These are phyloP conservation scores for Candida sanyaensis DNA, from an alignment of 1,139 yeast species.

Conservation along the genomic window DNA sequence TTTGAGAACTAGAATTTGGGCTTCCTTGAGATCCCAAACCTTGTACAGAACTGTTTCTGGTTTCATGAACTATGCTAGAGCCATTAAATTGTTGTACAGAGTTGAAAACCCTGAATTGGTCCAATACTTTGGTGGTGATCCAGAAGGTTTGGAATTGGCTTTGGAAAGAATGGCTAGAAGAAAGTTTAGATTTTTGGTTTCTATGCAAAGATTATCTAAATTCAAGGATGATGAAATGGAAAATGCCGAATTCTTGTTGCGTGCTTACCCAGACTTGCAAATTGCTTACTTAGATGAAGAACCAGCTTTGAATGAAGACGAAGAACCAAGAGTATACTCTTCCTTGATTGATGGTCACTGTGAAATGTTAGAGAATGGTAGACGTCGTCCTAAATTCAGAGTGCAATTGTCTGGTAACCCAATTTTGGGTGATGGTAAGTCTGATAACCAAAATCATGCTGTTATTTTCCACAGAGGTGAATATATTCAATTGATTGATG, in stretches of 20 bases:
- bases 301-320: constrained; percentile 72
- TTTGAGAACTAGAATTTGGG: constrained; percentile 58
- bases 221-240: constrained; percentile 78
- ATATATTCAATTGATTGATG: constrained; percentile 54
- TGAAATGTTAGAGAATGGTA: constrained; percentile 34
- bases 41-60: constrained; percentile 57
- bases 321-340: constrained; percentile 69
- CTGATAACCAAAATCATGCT: constrained; percentile 58
- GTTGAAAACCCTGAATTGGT: constrained; percentile 35
- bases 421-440: constrained; percentile 57
- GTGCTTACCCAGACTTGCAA: constrained; percentile 49
- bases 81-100: constrained; percentile 49
- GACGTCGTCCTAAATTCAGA: constrained; percentile 41
- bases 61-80: constrained; percentile 57
- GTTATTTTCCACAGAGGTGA: constrained; percentile 54
- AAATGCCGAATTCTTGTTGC: constrained; percentile 35
- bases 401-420: constrained; percentile 55
- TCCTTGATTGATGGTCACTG: constrained; percentile 48
- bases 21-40: constrained; percentile 57
- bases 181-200: constrained; percentile 85
- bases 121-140: constrained; percentile 31
- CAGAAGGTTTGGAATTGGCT: constrained; percentile 38
- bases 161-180: constrained; percentile 99
- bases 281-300: constrained; percentile 46
- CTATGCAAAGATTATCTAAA: constrained; percentile 69